Evolutionary conservation across 768 basidiomycete genomes (phyloP), one percentile per base, ranked within the genome.

Genomic region (Tricholoma sp.): DNA sequence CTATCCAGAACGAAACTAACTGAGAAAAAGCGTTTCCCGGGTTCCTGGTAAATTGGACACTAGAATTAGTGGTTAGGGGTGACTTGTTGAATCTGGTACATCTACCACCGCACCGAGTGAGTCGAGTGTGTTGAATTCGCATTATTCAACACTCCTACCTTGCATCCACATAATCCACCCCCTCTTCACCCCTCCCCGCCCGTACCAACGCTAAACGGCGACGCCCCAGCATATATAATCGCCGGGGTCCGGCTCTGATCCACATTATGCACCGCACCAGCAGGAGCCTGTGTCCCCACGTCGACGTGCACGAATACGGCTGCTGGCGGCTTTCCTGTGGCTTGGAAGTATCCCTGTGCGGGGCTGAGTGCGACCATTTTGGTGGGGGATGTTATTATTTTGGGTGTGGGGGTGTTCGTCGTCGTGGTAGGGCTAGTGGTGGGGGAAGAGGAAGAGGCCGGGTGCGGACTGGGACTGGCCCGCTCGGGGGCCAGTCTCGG

Each of bases 91-190:
- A 17, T 89, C 88, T n/a, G 82, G 82, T 7, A 84, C 74, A 66
- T 88, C 85, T 89, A 24, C 37, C 13, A 50, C 6, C 6, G 33
- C 13, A 41, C 48, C n/a, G n/a, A 50, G 28, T 55, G 18, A 17
- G 9, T 24, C 49, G n/a, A n/a, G n/a, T n/a, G n/a, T n/a, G n/a
- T n/a, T n/a, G n/a, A n/a, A n/a, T n/a, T n/a, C n/a, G n/a, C n/a
- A n/a, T n/a, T n/a, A n/a, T n/a, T n/a, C n/a, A n/a, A n/a, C n/a
- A n/a, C n/a, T n/a, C n/a, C n/a, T n/a, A 82, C 86, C 86, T 74
- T 89, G 86, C 2, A 83, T 57, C 80, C 85, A 86, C 76, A 86
- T 82, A 39, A 86, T 85, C 78, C 82, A 89, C 61, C 89, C 88
- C 59, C 89, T 89, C 60, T 85, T 75, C 0, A 76, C 76, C 0